phyloP scores from a whole-genome alignment of 495 filamentous ascomycete species.

The Chaetomium cochliodes region DNA sequence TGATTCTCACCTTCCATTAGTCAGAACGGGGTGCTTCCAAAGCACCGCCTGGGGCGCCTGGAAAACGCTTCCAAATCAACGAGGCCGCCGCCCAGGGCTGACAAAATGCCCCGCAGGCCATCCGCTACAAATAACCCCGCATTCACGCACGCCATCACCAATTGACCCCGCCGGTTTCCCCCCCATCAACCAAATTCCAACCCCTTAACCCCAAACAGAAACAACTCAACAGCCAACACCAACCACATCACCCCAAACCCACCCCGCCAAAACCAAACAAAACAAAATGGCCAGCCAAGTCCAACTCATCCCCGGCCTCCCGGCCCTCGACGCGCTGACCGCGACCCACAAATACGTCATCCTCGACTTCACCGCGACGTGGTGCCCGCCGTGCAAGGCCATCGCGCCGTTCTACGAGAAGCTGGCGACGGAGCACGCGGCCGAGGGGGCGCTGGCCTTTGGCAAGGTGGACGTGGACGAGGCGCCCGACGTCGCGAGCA shows the following conservation, averaged over 20 bases:
- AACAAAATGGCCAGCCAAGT: constrained; percentile 24
- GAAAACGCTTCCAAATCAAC: background rate
- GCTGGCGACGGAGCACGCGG: constrained; percentile 48
- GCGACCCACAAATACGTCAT: constrained; percentile 42
- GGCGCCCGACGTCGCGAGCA: constrained; percentile 47
- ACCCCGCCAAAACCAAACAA: background rate
- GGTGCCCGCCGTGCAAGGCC: constrained; percentile 67
- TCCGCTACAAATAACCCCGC: background rate
- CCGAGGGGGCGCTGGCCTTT: constrained; percentile 50
- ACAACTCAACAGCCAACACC: background rate
- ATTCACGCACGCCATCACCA: background rate
- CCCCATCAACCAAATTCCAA: background rate
- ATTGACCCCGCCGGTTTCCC: background rate
- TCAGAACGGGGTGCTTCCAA: background rate
- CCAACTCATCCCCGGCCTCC: constrained; percentile 30
- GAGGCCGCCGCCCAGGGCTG: background rate
- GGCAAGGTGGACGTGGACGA: constrained; percentile 60
- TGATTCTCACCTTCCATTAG: too few relatives aligned
- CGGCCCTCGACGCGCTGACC: constrained; percentile 38
- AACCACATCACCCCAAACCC: background rate
- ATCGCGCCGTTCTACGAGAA: constrained; percentile 60
- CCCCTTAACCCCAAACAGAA: background rate
- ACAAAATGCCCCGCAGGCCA: background rate
- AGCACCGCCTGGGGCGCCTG: background rate
- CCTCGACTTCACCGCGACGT: constrained; percentile 57